These are phyloP conservation scores for Euphrasia confusa DNA, from an alignment of 257 asterid genomes.

Conservation along the genomic window DNA sequence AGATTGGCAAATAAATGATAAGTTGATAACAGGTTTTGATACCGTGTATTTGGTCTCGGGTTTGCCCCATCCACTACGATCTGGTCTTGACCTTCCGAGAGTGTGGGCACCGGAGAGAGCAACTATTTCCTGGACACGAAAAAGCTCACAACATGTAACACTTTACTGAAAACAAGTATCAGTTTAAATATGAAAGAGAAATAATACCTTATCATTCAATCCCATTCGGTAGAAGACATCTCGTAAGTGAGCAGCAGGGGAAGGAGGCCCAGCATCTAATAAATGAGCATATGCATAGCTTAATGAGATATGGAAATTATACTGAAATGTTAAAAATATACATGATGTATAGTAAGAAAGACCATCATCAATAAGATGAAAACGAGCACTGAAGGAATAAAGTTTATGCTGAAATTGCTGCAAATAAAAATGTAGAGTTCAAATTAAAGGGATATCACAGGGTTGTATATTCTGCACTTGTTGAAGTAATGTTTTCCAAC, in stretches of 20 bases:
- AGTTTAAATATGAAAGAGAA: slow-evolving; percentile 3
- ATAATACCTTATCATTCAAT: slow-evolving; percentile 76
- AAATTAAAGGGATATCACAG: background rate
- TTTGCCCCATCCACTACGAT: slow-evolving; percentile 99
- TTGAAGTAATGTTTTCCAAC: too few relatives aligned
- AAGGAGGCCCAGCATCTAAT: slow-evolving; percentile 96
- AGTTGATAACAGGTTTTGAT: slow-evolving; percentile 21
- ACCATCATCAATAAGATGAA: slow-evolving; percentile 6
- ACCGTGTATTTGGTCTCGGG: slow-evolving; percentile 94
- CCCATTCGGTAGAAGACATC: slow-evolving; percentile 96
- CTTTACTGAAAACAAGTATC: slow-evolving; percentile 20
- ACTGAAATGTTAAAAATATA: background rate
- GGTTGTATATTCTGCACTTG: too few relatives aligned
- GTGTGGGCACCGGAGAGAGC: slow-evolving; percentile 99
- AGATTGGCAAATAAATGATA: slow-evolving; percentile 14
- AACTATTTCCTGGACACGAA: slow-evolving; percentile 74
- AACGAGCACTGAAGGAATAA: slow-evolving; percentile 10
- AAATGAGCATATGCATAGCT: slow-evolving; percentile 23
- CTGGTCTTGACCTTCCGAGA: slow-evolving; percentile 93
- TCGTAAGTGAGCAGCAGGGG: slow-evolving; percentile 93
- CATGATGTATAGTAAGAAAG: slow-evolving; percentile 1
- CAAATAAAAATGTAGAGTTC: background rate
- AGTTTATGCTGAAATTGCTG: slow-evolving; percentile 6
- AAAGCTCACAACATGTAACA: slow-evolving; percentile 16
- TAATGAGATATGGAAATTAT: slow-evolving; percentile 18